Evolutionary conservation across 345 rosid species (phyloP).

Genomic region (Laguncularia racemosa): DNA sequence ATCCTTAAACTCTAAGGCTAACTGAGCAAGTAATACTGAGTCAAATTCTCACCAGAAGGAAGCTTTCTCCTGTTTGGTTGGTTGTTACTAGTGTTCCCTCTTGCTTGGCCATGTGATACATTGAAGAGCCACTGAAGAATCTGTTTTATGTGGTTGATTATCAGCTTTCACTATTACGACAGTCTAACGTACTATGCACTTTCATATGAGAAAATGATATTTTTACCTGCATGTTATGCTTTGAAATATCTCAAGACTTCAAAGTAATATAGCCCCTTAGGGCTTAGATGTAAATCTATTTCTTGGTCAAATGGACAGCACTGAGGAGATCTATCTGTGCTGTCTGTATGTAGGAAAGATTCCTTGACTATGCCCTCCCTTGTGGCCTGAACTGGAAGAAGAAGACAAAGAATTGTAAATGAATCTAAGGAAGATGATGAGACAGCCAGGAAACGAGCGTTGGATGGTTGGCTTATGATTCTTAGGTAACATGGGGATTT

Average conservation of each 20-base stretch:
- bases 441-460: constrained; percentile 34
- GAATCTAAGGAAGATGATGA: constrained; percentile 27
- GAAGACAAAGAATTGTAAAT: constrained; percentile 34
- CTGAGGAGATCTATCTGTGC: constrained; percentile 42
- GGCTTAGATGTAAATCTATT: background rate
- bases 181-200: background rate
- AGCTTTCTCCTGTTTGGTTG: constrained; percentile 2
- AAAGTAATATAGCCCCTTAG: constrained; percentile 5
- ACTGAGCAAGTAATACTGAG: too few relatives aligned
- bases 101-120: constrained; percentile 29
- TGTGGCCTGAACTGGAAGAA: constrained; percentile 29
- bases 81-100: constrained; percentile 5
- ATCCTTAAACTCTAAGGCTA: too few relatives aligned
- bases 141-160: constrained; percentile 27
- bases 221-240: constrained; percentile 49
- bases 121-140: constrained; percentile 50
- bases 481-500: constrained; percentile 26
- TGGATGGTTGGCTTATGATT: constrained; percentile 34
- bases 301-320: constrained; percentile 51
- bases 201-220: background rate
- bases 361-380: constrained; percentile 18
- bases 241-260: constrained; percentile 7
- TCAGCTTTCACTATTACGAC: too few relatives aligned
- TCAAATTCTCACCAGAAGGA: constrained; percentile 16
- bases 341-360: constrained; percentile 37